Percentiles rank a stretch among this genome's conserved stretches.
These are phyloP conservation scores for Schwanniomyces etchellsii DNA, from an alignment of 1,139 yeast species.

Conservation along the genomic window DNA sequence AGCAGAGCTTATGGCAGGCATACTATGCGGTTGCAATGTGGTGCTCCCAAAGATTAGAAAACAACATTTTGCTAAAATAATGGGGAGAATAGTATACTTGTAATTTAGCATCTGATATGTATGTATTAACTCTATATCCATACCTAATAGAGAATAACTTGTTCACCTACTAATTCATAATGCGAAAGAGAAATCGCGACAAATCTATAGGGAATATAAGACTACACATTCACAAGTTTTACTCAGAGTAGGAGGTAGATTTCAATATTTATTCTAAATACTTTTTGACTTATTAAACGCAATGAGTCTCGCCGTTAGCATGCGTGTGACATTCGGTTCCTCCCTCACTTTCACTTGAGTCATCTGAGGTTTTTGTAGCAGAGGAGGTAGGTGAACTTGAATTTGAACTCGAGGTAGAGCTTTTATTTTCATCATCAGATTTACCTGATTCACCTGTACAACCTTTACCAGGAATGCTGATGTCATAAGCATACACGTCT, in stretches of 20 bases:
- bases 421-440: slow-evolving; percentile 2
- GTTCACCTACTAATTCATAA: neutral
- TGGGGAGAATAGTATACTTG: neutral
- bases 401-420: slow-evolving; percentile 2
- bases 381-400: too few species aligned
- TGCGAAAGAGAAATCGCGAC: neutral
- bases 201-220: too few species aligned
- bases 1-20: slow-evolving; percentile 67
- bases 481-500: slow-evolving; percentile 17
- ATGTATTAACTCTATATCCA: neutral
- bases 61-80: slow-evolving; percentile 9
- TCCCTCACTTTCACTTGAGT: neutral
- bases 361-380: slow-evolving; percentile 2
- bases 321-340: slow-evolving; percentile 16
- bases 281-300: slow-evolving; percentile 8
- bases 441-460: slow-evolving; percentile 11
- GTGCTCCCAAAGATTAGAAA: slow-evolving; percentile 24
- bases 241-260: too few species aligned
- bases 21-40: slow-evolving; percentile 61
- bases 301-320: slow-evolving; percentile 14
- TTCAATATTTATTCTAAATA: neutral
- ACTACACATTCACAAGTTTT: too few species aligned
- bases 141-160: neutral
- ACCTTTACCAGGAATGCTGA: slow-evolving; percentile 16
- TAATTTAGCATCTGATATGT: too few species aligned